Evolutionary conservation across 164 flowering plant genomes (phyloP), one percentile per base, ranked within the genome.

Genomic region (Dillenia turbinata): DNA sequence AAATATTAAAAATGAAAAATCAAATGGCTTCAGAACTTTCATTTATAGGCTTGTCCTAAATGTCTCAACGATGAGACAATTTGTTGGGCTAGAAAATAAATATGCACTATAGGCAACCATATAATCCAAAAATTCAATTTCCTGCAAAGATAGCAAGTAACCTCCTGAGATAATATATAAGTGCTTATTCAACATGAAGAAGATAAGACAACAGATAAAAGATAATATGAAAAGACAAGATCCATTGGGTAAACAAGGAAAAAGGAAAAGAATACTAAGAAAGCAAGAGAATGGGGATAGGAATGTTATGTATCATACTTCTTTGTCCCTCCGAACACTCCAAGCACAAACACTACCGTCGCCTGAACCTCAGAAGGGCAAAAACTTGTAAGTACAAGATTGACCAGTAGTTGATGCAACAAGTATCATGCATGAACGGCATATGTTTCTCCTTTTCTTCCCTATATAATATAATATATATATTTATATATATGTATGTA

Each of bases 261-360:
- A 16, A 45, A 40, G 2, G 40, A 43, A 13, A 52, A 56, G 44
- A 14, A 19, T 2, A 13, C 24, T 55, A 51, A 45, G 15, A 33
- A 17, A 43, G 24, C 56, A 54, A 24, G 10, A 10, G 17, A 46
- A 12, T 43, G n/a, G 19, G 40, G 40, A 33, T 33, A 33, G 40
- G 40, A 33, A 33, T 33, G 40, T 4, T 33, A 33, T 33, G 40
- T 33, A 6, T 33, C 40, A 6, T 33, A 33, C 40, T 64, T 94
- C 96, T 79, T 94, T 94, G n/a, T 97, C 99, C 59, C 80, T 86
- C 67, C 97, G 76, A 49, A 89, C 87, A 77, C 77, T 92, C 97
- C 99, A 94, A 1, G 94, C 97, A 71, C 79, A 81, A 14, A 89
- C 92, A 70, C 90, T 87, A 44, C 99, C 99, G 79, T 94, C 94